These are phyloP conservation scores for Diaporthe sp. DNA, from an alignment of 2,329 filamentous ascomycete genomes.

Conservation along the genomic window DNA sequence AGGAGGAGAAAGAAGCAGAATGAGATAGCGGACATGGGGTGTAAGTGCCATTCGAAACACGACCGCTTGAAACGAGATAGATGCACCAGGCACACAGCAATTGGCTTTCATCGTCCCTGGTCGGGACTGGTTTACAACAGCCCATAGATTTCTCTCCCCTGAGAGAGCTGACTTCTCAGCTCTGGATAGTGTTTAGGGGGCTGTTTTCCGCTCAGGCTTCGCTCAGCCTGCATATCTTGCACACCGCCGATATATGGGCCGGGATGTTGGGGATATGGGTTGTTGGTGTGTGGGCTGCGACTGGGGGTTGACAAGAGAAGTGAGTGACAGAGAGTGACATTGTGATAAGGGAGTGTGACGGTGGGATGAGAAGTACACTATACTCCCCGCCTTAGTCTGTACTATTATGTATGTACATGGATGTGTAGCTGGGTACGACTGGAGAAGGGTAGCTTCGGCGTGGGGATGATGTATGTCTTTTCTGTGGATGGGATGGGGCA, in stretches of 20 bases:
- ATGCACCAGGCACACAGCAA: background rate
- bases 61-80: background rate
- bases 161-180: background rate
- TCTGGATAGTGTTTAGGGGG: background rate
- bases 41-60: background rate
- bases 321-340: conserved; percentile 12
- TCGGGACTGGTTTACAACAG: background rate
- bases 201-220: background rate
- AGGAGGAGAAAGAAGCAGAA: too few species aligned
- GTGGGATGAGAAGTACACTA: background rate
- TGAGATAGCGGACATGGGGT: background rate
- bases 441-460: conserved; percentile 15
- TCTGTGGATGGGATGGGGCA: background rate
- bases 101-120: background rate
- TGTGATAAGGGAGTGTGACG: background rate
- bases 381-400: background rate
- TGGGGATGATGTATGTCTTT: background rate
- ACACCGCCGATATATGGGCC: conserved; percentile 23
- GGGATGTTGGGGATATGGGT: conserved; percentile 6
- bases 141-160: background rate
- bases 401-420: background rate
- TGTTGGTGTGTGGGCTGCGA: background rate
- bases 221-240: conserved; percentile 11
- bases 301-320: background rate
- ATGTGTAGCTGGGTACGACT: background rate